Base-by-base conservation (phyloP, 331 rosid species). In the Prunus yedoensis region DNA sequence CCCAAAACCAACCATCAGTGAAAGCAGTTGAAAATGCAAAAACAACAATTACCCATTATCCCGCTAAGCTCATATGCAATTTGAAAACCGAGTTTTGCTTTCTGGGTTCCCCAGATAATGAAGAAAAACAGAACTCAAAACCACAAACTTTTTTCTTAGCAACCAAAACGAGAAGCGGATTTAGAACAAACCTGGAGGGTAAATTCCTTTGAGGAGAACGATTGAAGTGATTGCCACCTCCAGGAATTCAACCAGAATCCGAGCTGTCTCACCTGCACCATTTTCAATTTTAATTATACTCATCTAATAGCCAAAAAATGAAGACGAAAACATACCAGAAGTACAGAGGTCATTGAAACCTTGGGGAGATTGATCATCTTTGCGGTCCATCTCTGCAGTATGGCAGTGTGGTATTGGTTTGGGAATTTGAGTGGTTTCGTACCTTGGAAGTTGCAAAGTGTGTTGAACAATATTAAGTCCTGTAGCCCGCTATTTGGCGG, bases 161-260 rank as follows among this genome's bases (percentile, higher is more conserved):
- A 81, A 68, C 71, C 85, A 80, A 35, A 79, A 76, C 51, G 20
- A 32, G 49, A 21, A 52, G 18, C 49, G 23, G 73, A 47, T 78
- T 45, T 25, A 77, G 76, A 76, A 80, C 25, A 53, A 63, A 94
- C 99, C 97, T 47, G 93, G 80, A 77, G 97, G 1, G 76, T 94
- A 94, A 82, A 92, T 38, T 49, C 93, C 91, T 89, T 92, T 92
- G 79, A 92, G 94, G 86, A 86, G 89, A 76, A 94, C 89, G 70
- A 90, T 76, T 73, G 81, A 83, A 43, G 93, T 83, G 72, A 94
- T 80, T 35, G 97, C 99, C 66, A 89, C 93, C 76, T 94, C 97
- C 85, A 94, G 77, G 63, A 94, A 94, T 43, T 90, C 99, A 67
- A 89, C 87, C 86, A 94, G 83, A 86, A 92, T 83, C 81, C 83